Evolutionary conservation across 2,329 filamentous ascomycete species (phyloP).

Genomic region (Myriangium duriaei): DNA sequence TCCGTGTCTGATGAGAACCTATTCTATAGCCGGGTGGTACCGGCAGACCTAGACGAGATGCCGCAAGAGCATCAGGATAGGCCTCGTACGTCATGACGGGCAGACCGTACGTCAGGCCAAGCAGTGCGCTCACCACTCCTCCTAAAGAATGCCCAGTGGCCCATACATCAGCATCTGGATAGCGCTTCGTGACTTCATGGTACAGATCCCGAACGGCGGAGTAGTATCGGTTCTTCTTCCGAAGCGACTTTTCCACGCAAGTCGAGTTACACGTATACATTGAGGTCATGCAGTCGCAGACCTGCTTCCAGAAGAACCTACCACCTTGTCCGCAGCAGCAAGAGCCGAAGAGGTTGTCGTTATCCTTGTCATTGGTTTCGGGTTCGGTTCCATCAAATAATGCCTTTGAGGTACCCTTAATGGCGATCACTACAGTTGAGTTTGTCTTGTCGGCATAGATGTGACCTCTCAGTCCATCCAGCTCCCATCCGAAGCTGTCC

Average conservation of each 20-base stretch:
- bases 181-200: conserved; percentile 79
- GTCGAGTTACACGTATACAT: conserved; percentile 89
- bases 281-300: conserved; percentile 81
- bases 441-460: conserved; percentile 82
- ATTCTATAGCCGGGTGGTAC: conserved; percentile 68
- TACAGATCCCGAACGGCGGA: conserved; percentile 79
- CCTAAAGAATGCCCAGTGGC: conserved; percentile 85
- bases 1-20: conserved; percentile 54
- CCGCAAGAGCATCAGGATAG: conserved; percentile 79
- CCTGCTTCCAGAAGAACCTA: conserved; percentile 77
- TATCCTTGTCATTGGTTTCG: conserved; percentile 92
- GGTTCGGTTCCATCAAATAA: conserved; percentile 96
- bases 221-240: conserved; percentile 82
- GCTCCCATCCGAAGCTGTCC: conserved; percentile 83
- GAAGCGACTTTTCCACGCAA: conserved; percentile 64
- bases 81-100: conserved; percentile 90
- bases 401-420: conserved; percentile 77
- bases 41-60: conserved; percentile 71
- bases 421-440: conserved; percentile 73
- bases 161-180: conserved; percentile 78
- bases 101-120: conserved; percentile 81
- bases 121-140: conserved; percentile 73
- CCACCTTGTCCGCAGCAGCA: conserved; percentile 95
- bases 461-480: conserved; percentile 79
- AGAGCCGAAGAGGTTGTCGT: conserved; percentile 96